Evolutionary conservation across 768 basidiomycete genomes (phyloP).

Genomic region (Pleurotus eryngii): DNA sequence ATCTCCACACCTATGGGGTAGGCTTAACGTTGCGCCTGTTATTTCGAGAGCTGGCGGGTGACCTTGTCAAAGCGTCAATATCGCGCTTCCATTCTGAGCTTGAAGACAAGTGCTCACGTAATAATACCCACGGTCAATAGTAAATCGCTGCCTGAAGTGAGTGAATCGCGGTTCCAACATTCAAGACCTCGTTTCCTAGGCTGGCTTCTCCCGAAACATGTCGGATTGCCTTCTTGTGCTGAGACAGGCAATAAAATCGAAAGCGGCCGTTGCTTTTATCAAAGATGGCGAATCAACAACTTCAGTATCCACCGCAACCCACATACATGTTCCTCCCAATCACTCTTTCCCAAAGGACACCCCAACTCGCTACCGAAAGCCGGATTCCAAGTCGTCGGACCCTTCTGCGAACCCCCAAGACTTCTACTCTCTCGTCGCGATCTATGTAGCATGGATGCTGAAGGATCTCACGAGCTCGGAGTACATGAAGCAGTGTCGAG

Average conservation of each 20-base stretch:
- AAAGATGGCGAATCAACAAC: conserved; percentile 37
- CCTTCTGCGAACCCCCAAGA: conserved; percentile 48
- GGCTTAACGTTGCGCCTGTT: no score
- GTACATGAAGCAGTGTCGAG: conserved; percentile 84
- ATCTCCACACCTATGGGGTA: no score
- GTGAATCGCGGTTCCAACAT: no score
- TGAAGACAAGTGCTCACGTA: no score
- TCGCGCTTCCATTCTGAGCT: no score
- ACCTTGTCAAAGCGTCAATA: no score
- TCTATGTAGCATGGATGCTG: conserved; percentile 82
- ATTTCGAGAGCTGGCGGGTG: no score
- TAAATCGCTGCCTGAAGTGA: no score
- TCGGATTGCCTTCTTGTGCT: conserved; percentile 57
- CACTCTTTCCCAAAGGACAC: conserved; percentile 65
- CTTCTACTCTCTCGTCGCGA: conserved; percentile 75
- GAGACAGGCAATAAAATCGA: conserved; percentile 59
- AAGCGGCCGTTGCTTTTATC: conserved; percentile 47
- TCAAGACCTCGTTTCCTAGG: no score
- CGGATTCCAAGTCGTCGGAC: conserved; percentile 40
- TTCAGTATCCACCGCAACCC: conserved; percentile 56
- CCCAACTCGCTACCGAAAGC: conserved; percentile 77
- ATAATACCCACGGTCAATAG: no score
- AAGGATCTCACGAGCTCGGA: conserved; percentile 74
- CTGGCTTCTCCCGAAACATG: not conserved
- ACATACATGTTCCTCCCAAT: conserved; percentile 55